These are phyloP conservation scores for Trichosporon coremiiforme DNA, from an alignment of 1,284 basidiomycete species.

Conservation along the genomic window DNA sequence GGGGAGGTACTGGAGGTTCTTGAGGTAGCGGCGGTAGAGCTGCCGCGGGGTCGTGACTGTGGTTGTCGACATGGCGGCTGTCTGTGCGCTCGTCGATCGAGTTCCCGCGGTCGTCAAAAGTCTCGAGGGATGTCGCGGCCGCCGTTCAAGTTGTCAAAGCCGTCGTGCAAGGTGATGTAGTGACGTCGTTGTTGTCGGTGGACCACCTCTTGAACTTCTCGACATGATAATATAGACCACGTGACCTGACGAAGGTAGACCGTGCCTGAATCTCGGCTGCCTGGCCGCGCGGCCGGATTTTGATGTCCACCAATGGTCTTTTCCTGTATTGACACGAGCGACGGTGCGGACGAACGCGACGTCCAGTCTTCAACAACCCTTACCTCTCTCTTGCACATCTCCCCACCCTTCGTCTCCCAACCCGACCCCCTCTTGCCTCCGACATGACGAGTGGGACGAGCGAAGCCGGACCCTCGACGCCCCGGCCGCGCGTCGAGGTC, in stretches of 20 bases:
- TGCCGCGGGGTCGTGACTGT: not conserved
- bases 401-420: not conserved
- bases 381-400: not conserved
- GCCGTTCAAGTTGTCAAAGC: not conserved
- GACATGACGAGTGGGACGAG: not conserved
- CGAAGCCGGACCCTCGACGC: conserved; percentile 1
- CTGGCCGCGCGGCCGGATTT: conserved; percentile 9
- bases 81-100: too few relatives aligned
- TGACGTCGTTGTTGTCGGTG: not conserved
- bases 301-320: conserved; percentile 14
- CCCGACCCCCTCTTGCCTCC: not conserved
- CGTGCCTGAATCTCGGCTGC: conserved; percentile 1
- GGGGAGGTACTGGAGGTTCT: conserved; percentile 41
- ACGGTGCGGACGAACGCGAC: not conserved
- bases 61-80: not conserved
- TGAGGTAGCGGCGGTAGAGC: conserved; percentile 41
- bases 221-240: conserved; percentile 7
- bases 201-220: not conserved
- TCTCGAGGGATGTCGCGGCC: not conserved
- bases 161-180: not conserved
- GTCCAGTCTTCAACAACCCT: too few relatives aligned
- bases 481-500: not conserved
- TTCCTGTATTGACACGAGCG: not conserved
- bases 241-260: not conserved
- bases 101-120: too few relatives aligned